phyloP scores from a whole-genome alignment of 495 filamentous ascomycete species.

The Neurospora sublineolata region DNA sequence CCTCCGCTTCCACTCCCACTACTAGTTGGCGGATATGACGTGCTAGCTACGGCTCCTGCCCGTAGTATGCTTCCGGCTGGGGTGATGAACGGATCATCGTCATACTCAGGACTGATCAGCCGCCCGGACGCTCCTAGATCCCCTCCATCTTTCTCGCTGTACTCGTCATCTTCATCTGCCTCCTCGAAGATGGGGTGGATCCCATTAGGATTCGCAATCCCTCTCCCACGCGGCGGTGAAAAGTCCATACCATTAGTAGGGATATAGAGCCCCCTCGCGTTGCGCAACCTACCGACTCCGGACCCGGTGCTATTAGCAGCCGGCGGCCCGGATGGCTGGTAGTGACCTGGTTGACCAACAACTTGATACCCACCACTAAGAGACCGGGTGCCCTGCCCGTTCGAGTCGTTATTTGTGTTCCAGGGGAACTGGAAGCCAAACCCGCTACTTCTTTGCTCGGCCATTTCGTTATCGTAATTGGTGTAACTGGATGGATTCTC shows the following conservation, averaged over 20 bases:
- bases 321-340: neutral
- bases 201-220: constrained; percentile 3
- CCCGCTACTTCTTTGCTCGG: constrained; percentile 17
- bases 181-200: constrained; percentile 50
- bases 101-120: constrained; percentile 8
- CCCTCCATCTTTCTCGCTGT: constrained; percentile 28
- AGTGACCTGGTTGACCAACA: neutral
- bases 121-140: constrained; percentile 7
- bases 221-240: constrained; percentile 1
- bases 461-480: constrained; percentile 39
- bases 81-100: constrained; percentile 34
- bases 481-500: neutral
- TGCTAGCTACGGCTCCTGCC: neutral
- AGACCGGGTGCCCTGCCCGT: constrained; percentile 25
- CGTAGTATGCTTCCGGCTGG: constrained; percentile 10
- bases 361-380: constrained; percentile 5
- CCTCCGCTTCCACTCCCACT: constrained; percentile 4
- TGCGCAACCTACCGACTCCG: constrained; percentile 4
- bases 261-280: constrained; percentile 19
- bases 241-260: constrained; percentile 18
- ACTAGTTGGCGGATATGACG: neutral
- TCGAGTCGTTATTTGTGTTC: constrained; percentile 26
- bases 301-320: neutral
- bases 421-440: constrained; percentile 17
- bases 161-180: constrained; percentile 60